Evolutionary conservation across 2,329 filamentous ascomycete genomes (phyloP), one percentile per base, ranked within the genome.

Genomic region (Paecilomyces niveus): DNA sequence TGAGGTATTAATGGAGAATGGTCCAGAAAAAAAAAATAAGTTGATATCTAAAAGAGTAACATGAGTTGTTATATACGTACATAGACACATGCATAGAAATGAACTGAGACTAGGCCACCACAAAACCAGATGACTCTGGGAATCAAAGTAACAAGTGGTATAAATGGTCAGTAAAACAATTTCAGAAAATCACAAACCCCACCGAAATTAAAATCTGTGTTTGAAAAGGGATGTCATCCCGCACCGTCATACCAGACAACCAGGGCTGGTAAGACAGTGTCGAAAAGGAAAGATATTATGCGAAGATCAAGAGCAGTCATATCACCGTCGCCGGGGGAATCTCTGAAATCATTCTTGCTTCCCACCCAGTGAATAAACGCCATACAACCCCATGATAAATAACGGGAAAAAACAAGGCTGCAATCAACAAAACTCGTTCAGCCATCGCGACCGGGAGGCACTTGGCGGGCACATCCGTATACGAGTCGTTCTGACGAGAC

Each of bases 391-490:
- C 9, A 32, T 35, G n/a, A 56, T 29, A 32, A n/a, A 33, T 31
- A 35, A 52, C 39, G 7, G 8, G 54, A 54, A 22, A 51, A 21
- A 39, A 52, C 8, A 33, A 26, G n/a, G 24, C 35, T 11, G 21
- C 24, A 53, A 54, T 7, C 24, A 32, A 57, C 10, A 56, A 39
- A 54, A 4, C n/a, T 51, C 53, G 53, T 50, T 57, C 39, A 54
- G 57, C 31, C 50, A 49, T 54, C 39, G 54, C 24, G 29, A 35
- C 55, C 58, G 22, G 15, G 39, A 45, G 39, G 39, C n/a, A 45
- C 18, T 18, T 54, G 50, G 51, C 29, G 53, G 51, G 33, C 52
- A 59, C 55, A 57, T 57, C 31, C 56, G 57, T 59, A 54, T 54
- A 55, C 51, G 15, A 52, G 50, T 26, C 50, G 50, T 52, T 18